Percentiles rank a stretch among this genome's conserved stretches.
Evolutionary conservation across 75 land plant genomes (phyloP).

Genomic region (Cunninghamia lanceolata): DNA sequence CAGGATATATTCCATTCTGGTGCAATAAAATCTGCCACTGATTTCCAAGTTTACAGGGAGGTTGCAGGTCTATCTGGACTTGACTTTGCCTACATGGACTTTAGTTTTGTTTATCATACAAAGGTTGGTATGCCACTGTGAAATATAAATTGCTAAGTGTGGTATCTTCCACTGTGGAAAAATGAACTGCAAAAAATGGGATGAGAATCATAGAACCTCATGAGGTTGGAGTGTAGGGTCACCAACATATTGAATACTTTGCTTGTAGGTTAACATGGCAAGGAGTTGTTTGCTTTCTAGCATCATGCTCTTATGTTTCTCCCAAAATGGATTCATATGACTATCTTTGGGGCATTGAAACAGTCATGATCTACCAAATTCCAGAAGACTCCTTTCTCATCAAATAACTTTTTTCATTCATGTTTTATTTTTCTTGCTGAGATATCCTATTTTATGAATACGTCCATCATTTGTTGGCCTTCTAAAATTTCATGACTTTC

Average conservation of each 20-base stretch:
- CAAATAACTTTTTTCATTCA: background rate
- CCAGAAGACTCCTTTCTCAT: background rate
- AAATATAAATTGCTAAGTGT: background rate
- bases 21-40: constrained; percentile 85
- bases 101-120: constrained; percentile 89
- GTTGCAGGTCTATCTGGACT: constrained; percentile 92
- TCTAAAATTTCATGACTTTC: background rate
- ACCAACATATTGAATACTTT: background rate
- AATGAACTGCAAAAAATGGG: background rate
- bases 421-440: background rate
- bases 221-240: background rate
- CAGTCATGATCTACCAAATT: background rate
- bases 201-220: background rate
- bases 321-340: background rate
- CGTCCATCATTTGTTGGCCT: background rate
- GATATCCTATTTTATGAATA: background rate
- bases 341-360: background rate
- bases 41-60: constrained; percentile 89
- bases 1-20: constrained; percentile 94
- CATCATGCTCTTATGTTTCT: background rate
- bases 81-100: constrained; percentile 90
- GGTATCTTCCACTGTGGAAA: background rate
- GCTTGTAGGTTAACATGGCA: background rate
- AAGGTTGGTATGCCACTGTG: constrained; percentile 39
- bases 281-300: background rate